Percentiles rank a stretch among this genome's conserved stretches.
Evolutionary conservation across 192 early-diverging fungal species (phyloP).

Genomic region (Coemansia sp.): DNA sequence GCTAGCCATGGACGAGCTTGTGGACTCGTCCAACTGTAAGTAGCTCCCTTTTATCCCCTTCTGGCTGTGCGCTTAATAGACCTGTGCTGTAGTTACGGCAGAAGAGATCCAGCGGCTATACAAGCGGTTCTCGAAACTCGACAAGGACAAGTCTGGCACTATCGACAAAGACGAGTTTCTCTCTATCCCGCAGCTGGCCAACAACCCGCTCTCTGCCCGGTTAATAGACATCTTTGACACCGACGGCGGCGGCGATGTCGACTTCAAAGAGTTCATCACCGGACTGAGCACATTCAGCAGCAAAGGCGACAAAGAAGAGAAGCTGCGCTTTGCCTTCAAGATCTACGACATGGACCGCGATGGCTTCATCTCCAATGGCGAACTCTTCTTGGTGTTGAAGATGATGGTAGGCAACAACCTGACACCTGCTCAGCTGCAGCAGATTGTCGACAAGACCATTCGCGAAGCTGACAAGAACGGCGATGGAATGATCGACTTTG

Average conservation of each 20-base stretch:
- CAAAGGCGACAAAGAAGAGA: slow-evolving; percentile 93
- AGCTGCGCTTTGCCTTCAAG: slow-evolving; percentile 95
- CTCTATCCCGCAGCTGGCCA: slow-evolving; percentile 93
- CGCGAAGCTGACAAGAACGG: slow-evolving; percentile 94
- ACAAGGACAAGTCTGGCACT: slow-evolving; percentile 94
- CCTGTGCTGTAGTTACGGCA: slow-evolving; percentile 58
- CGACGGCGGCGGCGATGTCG: slow-evolving; percentile 97
- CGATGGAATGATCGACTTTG: slow-evolving; percentile 96
- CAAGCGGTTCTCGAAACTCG: slow-evolving; percentile 97
- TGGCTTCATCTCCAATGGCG: slow-evolving; percentile 98
- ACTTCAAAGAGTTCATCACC: slow-evolving; percentile 98
- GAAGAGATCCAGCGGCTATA: slow-evolving; percentile 97
- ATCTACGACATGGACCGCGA: slow-evolving; percentile 99
- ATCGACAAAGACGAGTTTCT: slow-evolving; percentile 98
- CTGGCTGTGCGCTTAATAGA: not conserved
- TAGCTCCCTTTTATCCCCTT: not conserved
- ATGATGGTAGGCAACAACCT: slow-evolving; percentile 99
- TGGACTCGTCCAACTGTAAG: slow-evolving; percentile 48
- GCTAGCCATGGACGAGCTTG: slow-evolving; percentile 37
- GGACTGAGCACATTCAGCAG: slow-evolving; percentile 92
- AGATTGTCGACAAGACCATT: slow-evolving; percentile 99
- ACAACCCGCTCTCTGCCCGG: slow-evolving; percentile 93
- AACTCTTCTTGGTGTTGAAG: slow-evolving; percentile 96
- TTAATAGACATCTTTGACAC: slow-evolving; percentile 97
- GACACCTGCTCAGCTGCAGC: slow-evolving; percentile 94